phyloP scores from a whole-genome alignment of 2,329 filamentous ascomycete species.

The Paecilomyces formosus region DNA sequence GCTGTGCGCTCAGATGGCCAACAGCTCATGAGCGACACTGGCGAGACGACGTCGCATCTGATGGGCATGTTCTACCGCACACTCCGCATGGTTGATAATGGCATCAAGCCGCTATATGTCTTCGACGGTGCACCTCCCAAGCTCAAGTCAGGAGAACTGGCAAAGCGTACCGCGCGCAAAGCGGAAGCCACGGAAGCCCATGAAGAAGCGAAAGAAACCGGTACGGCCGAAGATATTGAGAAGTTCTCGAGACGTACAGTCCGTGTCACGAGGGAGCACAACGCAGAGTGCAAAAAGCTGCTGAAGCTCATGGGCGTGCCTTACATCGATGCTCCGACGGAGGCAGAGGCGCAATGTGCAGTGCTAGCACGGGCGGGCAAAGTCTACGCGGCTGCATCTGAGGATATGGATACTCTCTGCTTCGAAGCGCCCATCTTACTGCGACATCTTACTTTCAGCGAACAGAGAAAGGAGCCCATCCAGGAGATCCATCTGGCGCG shows the following conservation, averaged over 20 bases:
- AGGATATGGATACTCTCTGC: slow-evolving; percentile 98
- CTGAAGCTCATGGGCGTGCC: slow-evolving; percentile 94
- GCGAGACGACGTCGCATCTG: slow-evolving; percentile 93
- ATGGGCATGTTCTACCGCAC: slow-evolving; percentile 99
- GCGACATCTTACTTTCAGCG: slow-evolving; percentile 90
- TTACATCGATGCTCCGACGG: slow-evolving; percentile 89
- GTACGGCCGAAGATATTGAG: slow-evolving; percentile 94
- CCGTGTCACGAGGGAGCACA: slow-evolving; percentile 92
- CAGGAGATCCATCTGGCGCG: slow-evolving; percentile 87
- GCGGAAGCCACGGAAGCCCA: slow-evolving; percentile 81
- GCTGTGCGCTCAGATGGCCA: slow-evolving; percentile 95
- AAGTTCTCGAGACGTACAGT: slow-evolving; percentile 94
- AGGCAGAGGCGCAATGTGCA: slow-evolving; percentile 95
- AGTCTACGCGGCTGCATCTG: slow-evolving; percentile 91
- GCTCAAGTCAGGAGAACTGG: slow-evolving; percentile 93
- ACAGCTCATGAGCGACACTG: slow-evolving; percentile 88
- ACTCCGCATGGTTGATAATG: slow-evolving; percentile 94
- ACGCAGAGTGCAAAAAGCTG: slow-evolving; percentile 83
- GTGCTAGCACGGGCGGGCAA: slow-evolving; percentile 83
- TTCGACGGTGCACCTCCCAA: slow-evolving; percentile 97
- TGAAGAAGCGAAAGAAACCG: slow-evolving; percentile 94
- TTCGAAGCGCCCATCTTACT: slow-evolving; percentile 89
- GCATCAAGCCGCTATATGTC: slow-evolving; percentile 96
- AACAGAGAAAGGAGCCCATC: slow-evolving; percentile 95
- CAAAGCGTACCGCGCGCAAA: slow-evolving; percentile 93